Evolutionary conservation across 768 basidiomycete species (phyloP).

Genomic region (Ephemerocybe angulata): DNA sequence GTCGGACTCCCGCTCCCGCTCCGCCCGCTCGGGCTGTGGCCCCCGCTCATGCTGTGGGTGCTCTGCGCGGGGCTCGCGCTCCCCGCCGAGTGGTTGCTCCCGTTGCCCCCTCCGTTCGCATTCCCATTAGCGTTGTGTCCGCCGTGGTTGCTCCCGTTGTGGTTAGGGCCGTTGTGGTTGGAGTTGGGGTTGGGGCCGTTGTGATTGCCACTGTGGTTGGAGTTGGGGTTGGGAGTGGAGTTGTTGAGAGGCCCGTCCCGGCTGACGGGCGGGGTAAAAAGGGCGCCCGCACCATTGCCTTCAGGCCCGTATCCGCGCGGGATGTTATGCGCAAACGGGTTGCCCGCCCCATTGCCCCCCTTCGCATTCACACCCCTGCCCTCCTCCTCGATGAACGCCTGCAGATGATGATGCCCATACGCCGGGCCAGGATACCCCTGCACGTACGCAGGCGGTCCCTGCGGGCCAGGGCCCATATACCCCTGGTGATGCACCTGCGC

Average conservation of each 20-base stretch:
- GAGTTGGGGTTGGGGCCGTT: constrained; percentile 4
- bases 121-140: neutral
- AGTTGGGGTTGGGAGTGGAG: constrained; percentile 4
- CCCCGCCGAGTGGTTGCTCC: neutral
- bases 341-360: constrained; percentile 15
- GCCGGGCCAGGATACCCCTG: neutral
- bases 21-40: neutral
- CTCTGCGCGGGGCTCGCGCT: neutral
- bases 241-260: constrained; percentile 13
- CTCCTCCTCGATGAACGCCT: neutral
- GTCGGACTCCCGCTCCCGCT: constrained; percentile 7
- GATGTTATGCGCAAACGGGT: constrained; percentile 34
- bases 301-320: constrained; percentile 12
- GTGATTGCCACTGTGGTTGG: too few relatives aligned
- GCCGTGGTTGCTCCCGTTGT: neutral
- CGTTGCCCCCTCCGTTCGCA: constrained; percentile 10
- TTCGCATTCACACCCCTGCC: constrained; percentile 32
- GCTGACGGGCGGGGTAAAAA: constrained; percentile 22
- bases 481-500: neutral
- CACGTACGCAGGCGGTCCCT: neutral
- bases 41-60: neutral
- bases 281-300: constrained; percentile 10
- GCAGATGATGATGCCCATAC: neutral
- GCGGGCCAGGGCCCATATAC: neutral
- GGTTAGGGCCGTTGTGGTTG: too few relatives aligned